Base-by-base conservation (phyloP, 352 stramenopile genomes). In the Pythium dissimile region DNA sequence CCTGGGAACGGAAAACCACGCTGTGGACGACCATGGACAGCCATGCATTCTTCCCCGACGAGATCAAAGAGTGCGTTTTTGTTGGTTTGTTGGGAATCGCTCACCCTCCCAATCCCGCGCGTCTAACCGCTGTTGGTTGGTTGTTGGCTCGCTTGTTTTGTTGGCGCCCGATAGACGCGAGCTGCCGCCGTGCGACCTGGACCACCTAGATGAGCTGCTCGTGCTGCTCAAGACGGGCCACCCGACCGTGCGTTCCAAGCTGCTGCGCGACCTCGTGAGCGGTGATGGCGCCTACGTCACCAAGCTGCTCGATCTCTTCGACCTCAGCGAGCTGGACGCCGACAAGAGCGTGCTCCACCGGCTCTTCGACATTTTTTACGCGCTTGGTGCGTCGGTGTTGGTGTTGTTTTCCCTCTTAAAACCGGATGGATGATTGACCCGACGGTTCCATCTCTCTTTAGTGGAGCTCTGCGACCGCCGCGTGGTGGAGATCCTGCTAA, bases 351-450 rank as follows among this genome's bases (percentile, higher is more conserved):
- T 86, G 44, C 45, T 91, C 48, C 73, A 89, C 54, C 76, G 71
- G 45, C 66, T 91, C 10, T 91, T 91, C 46, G 72, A 89, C 59
- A 77, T 91, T 57, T 88, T 89, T 57, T 91, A 89, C 57, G 69
- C 75, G 1, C 67, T 91, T 5, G 46, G 80, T 91, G 60, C 37
- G 67, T 67, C 11, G 16, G 28, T 45, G 26, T 41, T 18, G 23
- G 31, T 28, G 11, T 5, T 59, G 12, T 10, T 38, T 26, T 51
- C 15, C 8, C 27, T 50, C 26, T 41, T 28, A 9, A 7, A 18
- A 43, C 10, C 35, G 43, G 3, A 35, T n/a, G n/a, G n/a, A n/a
- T n/a, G n/a, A n/a, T n/a, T n/a, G n/a, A n/a, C 31, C 56, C 57
- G 68, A 12, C 23, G 18, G 18, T 10, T 49, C 26, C 31, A 21